phyloP scores from a whole-genome alignment of 2,329 filamentous ascomycete species.

The Helminthosporium solani region DNA sequence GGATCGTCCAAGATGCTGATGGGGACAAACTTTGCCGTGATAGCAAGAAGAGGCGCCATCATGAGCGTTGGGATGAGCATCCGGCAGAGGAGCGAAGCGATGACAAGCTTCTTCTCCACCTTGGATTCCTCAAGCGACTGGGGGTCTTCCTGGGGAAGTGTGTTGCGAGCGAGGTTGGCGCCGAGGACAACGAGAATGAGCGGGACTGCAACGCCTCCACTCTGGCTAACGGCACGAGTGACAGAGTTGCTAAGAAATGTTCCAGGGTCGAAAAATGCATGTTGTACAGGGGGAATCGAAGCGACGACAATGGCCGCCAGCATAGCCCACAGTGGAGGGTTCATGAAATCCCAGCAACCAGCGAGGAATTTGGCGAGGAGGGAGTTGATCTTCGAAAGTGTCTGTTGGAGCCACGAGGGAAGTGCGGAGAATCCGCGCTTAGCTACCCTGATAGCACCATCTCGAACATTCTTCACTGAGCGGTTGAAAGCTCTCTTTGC shows the following conservation, averaged over 20 bases:
- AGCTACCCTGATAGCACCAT: slow-evolving; percentile 33
- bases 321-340: slow-evolving; percentile 98
- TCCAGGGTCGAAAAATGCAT: slow-evolving; percentile 82
- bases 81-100: slow-evolving; percentile 80
- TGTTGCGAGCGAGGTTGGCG: slow-evolving; percentile 91
- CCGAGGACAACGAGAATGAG: slow-evolving; percentile 94
- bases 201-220: slow-evolving; percentile 87
- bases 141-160: slow-evolving; percentile 66
- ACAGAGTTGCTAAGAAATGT: slow-evolving; percentile 93
- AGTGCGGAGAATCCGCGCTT: slow-evolving; percentile 50
- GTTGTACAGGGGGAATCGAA: slow-evolving; percentile 78
- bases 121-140: slow-evolving; percentile 68
- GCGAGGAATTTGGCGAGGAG: slow-evolving; percentile 55
- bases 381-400: slow-evolving; percentile 46
- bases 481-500: slow-evolving; percentile 20
- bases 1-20: slow-evolving; percentile 95
- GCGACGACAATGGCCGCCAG: slow-evolving; percentile 85
- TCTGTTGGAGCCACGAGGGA: slow-evolving; percentile 55
- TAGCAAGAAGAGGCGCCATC: slow-evolving; percentile 86
- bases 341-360: slow-evolving; percentile 93
- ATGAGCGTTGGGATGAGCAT: slow-evolving; percentile 91
- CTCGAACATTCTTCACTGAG: slow-evolving; percentile 22
- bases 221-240: slow-evolving; percentile 81
- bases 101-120: slow-evolving; percentile 72
- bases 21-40: slow-evolving; percentile 86